Conservation (phyloP, 1,284 basidiomycete genomes). For the Chondrostereum purpureum region DNA sequence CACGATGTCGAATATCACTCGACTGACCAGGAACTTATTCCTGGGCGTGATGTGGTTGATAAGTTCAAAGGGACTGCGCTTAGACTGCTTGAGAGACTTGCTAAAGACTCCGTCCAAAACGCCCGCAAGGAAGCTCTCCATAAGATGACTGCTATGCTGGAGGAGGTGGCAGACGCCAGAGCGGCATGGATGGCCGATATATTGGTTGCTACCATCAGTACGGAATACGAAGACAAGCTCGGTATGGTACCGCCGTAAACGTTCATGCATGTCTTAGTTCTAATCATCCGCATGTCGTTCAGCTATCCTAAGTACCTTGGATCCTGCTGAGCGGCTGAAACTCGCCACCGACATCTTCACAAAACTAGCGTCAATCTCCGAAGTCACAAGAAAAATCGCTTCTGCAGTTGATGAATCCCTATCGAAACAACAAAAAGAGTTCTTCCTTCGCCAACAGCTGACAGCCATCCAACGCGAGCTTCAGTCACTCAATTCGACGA, state of each 20-base stretch:
- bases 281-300: slow-evolving; percentile 9
- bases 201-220: slow-evolving; percentile 55
- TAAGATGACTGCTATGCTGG: slow-evolving; percentile 58
- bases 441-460: slow-evolving; percentile 81
- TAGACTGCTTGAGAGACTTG: slow-evolving; percentile 58
- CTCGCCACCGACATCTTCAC: slow-evolving; percentile 62
- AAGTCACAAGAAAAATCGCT: slow-evolving; percentile 72
- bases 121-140: slow-evolving; percentile 54
- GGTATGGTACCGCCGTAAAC: slow-evolving; percentile 31
- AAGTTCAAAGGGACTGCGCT: slow-evolving; percentile 64
- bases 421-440: slow-evolving; percentile 78
- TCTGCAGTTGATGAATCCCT: slow-evolving; percentile 72
- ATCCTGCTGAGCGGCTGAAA: slow-evolving; percentile 52
- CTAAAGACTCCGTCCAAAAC: slow-evolving; percentile 50
- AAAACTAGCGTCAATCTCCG: slow-evolving; percentile 67
- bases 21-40: slow-evolving; percentile 32
- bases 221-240: slow-evolving; percentile 63
- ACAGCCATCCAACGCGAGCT: slow-evolving; percentile 87
- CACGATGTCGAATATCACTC: slow-evolving; percentile 47
- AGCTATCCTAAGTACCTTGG: slow-evolving; percentile 55
- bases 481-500: slow-evolving; percentile 45
- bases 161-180: slow-evolving; percentile 54
- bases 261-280: too few relatives aligned
- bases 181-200: slow-evolving; percentile 71
- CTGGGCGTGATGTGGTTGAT: slow-evolving; percentile 47